phyloP scores from a whole-genome alignment of 73 alveolate genomes.

The Paraurostyla sp. region DNA sequence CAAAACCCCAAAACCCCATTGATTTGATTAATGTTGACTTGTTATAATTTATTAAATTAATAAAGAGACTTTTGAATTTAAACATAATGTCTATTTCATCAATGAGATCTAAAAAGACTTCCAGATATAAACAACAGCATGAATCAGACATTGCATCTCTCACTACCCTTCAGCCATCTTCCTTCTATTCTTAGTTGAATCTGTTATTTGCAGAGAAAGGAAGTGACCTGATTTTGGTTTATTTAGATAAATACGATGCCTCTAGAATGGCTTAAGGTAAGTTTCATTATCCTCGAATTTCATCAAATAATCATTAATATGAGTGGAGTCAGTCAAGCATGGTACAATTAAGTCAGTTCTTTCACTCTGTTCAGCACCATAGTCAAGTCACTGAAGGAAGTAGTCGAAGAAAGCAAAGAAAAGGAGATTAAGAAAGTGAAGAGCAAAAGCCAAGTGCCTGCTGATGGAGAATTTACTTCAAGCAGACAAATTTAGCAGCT shows the following conservation, averaged over 20 bases:
- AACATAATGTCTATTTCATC: constrained; percentile 46
- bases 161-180: too few relatives aligned
- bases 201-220: constrained; percentile 27
- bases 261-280: neutral
- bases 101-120: constrained; percentile 45
- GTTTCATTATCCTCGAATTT: neutral
- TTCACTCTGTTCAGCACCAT: constrained; percentile 18
- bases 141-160: too few relatives aligned
- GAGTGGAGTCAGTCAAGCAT: constrained; percentile 39
- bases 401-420: constrained; percentile 18
- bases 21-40: too few relatives aligned
- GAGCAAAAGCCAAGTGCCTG: neutral
- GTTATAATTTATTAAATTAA: too few relatives aligned
- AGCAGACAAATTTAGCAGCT: neutral
- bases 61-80: constrained; percentile 40
- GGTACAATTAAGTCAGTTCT: constrained; percentile 14
- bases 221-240: neutral
- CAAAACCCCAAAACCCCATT: too few relatives aligned
- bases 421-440: constrained; percentile 11
- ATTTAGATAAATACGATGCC: neutral
- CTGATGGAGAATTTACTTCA: constrained; percentile 21
- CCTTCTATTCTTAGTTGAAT: neutral
- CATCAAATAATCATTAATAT: neutral
- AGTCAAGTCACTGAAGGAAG: constrained; percentile 20
- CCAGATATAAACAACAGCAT: constrained; percentile 16